Evolutionary conservation across 2,329 filamentous ascomycete genomes (phyloP).

Genomic region (Trichoderma atrobrunneum): DNA sequence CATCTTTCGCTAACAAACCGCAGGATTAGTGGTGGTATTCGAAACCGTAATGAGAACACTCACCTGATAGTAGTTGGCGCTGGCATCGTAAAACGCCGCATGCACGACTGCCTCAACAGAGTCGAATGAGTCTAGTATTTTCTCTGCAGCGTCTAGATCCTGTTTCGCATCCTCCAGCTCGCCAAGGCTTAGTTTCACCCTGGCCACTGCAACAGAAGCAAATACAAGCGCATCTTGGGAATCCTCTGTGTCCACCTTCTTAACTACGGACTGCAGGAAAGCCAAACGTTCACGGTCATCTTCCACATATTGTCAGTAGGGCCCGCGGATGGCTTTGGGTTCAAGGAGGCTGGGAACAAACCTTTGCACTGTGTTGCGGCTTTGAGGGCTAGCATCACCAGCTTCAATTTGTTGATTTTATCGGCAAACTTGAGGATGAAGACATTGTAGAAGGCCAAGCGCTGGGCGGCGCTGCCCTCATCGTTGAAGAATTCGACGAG

Average conservation of each 20-base stretch:
- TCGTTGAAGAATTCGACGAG: slow-evolving; percentile 86
- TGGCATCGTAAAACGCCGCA: slow-evolving; percentile 92
- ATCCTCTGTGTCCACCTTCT: slow-evolving; percentile 86
- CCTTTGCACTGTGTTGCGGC: slow-evolving; percentile 81
- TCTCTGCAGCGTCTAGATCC: slow-evolving; percentile 83
- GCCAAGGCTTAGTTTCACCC: slow-evolving; percentile 76
- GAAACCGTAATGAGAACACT: neutral
- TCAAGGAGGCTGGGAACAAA: slow-evolving; percentile 36
- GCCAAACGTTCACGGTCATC: slow-evolving; percentile 81
- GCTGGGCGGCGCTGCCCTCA: slow-evolving; percentile 75
- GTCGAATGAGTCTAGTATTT: slow-evolving; percentile 86
- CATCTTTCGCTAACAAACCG: slow-evolving; percentile 57
- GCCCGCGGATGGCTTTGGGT: neutral
- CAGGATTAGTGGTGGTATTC: neutral
- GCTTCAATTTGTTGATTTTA: slow-evolving; percentile 98
- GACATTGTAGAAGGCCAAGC: slow-evolving; percentile 85
- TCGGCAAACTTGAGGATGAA: slow-evolving; percentile 96
- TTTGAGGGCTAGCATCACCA: slow-evolving; percentile 85
- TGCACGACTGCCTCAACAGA: slow-evolving; percentile 94
- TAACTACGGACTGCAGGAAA: slow-evolving; percentile 79
- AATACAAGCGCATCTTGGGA: slow-evolving; percentile 96
- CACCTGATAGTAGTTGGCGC: slow-evolving; percentile 89
- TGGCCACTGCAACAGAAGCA: slow-evolving; percentile 84
- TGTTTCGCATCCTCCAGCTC: slow-evolving; percentile 80
- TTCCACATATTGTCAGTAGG: slow-evolving; percentile 37